Percentiles rank a stretch among this genome's conserved stretches.
phyloP scores from a whole-genome alignment of 2,329 filamentous ascomycete genomes.

The Venturia oleaginea region DNA sequence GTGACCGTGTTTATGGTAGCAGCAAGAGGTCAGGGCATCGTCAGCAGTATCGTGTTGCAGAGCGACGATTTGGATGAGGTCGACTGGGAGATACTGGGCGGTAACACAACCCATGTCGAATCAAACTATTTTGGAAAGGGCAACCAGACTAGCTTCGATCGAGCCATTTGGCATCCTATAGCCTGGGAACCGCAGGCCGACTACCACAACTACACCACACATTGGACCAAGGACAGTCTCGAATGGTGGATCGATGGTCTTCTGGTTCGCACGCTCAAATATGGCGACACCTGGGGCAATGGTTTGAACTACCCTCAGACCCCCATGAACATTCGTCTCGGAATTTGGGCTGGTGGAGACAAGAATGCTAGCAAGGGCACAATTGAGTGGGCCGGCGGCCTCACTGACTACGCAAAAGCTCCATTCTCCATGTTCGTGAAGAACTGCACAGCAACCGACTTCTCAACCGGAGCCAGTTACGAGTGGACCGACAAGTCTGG shows the following conservation, averaged over 20 bases:
- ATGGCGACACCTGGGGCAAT: slow-evolving; percentile 43
- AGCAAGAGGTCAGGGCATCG: slow-evolving; percentile 69
- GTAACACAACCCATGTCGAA: slow-evolving; percentile 30
- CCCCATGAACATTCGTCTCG: slow-evolving; percentile 69
- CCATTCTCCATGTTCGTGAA: slow-evolving; percentile 29
- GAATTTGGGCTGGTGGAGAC: slow-evolving; percentile 29
- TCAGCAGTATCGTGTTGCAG: slow-evolving; percentile 83
- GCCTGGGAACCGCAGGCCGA: slow-evolving; percentile 48
- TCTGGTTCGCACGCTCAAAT: slow-evolving; percentile 52
- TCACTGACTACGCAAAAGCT: slow-evolving; percentile 24
- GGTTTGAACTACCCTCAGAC: slow-evolving; percentile 65
- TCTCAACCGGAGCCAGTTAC: slow-evolving; percentile 29
- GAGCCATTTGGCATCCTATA: slow-evolving; percentile 50
- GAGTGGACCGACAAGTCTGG: slow-evolving; percentile 32
- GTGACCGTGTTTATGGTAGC: slow-evolving; percentile 18
- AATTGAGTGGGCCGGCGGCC: slow-evolving; percentile 30
- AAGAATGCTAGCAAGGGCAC: slow-evolving; percentile 19
- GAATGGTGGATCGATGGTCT: slow-evolving; percentile 63
- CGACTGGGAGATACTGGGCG: slow-evolving; percentile 13
- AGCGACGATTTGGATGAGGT: slow-evolving; percentile 75
- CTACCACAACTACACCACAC: slow-evolving; percentile 61
- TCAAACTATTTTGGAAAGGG: slow-evolving; percentile 80
- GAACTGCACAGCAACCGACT: slow-evolving; percentile 26
- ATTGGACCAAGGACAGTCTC: slow-evolving; percentile 61
- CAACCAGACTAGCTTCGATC: slow-evolving; percentile 60